Percentiles rank a stretch among this genome's conserved stretches.
Evolutionary conservation across 331 rosid genomes (phyloP).

Genomic region (Cucumis variabilis): DNA sequence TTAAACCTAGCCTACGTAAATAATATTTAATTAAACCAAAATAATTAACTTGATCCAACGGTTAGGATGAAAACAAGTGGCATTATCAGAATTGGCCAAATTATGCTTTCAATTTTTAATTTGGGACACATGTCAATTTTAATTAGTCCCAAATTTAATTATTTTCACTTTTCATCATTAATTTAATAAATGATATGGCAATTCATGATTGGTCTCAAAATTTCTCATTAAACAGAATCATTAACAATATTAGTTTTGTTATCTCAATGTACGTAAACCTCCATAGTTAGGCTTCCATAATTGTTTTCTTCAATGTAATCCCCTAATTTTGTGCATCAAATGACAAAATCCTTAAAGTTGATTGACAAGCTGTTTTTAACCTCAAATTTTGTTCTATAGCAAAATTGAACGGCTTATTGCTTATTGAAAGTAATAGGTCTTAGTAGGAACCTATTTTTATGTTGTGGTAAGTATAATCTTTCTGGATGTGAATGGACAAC

Average conservation of each 20-base stretch:
- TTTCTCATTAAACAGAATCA: too few relatives aligned
- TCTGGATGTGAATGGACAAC: conserved; percentile 18
- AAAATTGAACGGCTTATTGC: neutral
- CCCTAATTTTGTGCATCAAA: neutral
- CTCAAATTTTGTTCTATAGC: neutral
- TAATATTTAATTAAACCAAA: too few relatives aligned
- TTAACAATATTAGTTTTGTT: neutral
- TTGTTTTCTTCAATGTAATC: neutral
- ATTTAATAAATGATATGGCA: too few relatives aligned
- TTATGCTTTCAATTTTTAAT: too few relatives aligned
- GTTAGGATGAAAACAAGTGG: too few relatives aligned
- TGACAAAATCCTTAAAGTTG: neutral
- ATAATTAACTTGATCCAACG: too few relatives aligned
- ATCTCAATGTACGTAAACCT: neutral
- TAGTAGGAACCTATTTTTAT: neutral
- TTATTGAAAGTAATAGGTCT: neutral
- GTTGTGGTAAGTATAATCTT: neutral
- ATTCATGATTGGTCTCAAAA: too few relatives aligned
- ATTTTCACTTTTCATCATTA: too few relatives aligned
- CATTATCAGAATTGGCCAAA: too few relatives aligned
- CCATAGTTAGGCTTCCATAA: neutral
- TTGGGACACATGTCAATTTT: too few relatives aligned
- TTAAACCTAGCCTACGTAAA: too few relatives aligned
- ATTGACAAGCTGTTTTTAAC: neutral
- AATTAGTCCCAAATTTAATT: too few relatives aligned